Evolutionary conservation across 345 rosid species (phyloP).

Genomic region (Eucalyptus leucophloia): DNA sequence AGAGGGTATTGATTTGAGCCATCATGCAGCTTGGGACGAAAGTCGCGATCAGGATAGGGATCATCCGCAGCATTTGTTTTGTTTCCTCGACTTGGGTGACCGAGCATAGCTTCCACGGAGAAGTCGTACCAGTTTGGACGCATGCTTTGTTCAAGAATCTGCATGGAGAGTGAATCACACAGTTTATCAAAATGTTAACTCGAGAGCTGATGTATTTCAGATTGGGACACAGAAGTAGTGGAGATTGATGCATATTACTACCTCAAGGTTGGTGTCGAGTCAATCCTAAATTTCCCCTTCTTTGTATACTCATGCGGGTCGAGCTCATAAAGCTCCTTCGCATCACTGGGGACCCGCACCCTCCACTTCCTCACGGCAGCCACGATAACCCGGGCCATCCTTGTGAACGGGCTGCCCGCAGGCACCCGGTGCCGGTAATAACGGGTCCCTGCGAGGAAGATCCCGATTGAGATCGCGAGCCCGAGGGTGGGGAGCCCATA

Average conservation of each 20-base stretch:
- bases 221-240: neutral
- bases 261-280: constrained; percentile 47
- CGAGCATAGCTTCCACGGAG: constrained; percentile 52
- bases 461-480: constrained; percentile 31
- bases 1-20: constrained; percentile 69
- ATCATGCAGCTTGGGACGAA: constrained; percentile 74
- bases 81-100: constrained; percentile 95
- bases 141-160: constrained; percentile 71
- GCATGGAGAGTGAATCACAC: neutral
- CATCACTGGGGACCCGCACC: constrained; percentile 25
- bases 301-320: constrained; percentile 29
- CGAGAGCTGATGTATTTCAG: neutral
- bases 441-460: constrained; percentile 64
- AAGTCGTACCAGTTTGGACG: constrained; percentile 32
- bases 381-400: constrained; percentile 64
- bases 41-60: constrained; percentile 59
- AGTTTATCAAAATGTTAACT: neutral
- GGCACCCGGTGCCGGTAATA: constrained; percentile 66
- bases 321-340: constrained; percentile 40
- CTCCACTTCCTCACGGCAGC: constrained; percentile 57
- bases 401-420: constrained; percentile 58
- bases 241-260: neutral
- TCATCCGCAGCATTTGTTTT: constrained; percentile 80
- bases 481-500: constrained; percentile 78
- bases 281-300: constrained; percentile 44